Conservation (phyloP, 345 rosid species). For the Brassica rapa region DNA sequence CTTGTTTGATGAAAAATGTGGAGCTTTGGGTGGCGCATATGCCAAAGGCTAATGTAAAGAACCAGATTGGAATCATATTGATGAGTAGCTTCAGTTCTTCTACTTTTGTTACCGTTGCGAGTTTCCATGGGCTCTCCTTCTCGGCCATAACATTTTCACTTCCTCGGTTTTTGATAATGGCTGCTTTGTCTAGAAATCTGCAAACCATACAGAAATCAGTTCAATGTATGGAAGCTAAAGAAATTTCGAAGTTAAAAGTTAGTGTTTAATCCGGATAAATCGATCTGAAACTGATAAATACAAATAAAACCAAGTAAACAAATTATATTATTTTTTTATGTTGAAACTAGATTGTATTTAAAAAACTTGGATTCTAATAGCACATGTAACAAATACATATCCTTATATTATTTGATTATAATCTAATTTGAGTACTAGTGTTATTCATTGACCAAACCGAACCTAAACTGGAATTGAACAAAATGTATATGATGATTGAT, state of each 20-base stretch:
- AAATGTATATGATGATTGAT: neutral
- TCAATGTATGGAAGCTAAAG: neutral
- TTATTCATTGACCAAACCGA: neutral
- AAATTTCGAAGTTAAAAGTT: neutral
- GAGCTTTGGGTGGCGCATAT: constrained; percentile 68
- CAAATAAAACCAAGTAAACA: neutral
- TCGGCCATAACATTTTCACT: constrained; percentile 31
- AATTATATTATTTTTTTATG: neutral
- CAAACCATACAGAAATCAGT: neutral
- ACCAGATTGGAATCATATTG: constrained; percentile 91
- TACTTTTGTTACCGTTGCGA: constrained; percentile 73
- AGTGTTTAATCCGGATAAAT: neutral
- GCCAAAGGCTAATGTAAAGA: constrained; percentile 75
- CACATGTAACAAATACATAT: neutral
- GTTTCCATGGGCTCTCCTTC: constrained; percentile 69
- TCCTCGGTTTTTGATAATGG: constrained; percentile 49
- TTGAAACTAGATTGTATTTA: neutral
- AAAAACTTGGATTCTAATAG: neutral
- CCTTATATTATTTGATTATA: neutral
- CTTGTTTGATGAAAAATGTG: constrained; percentile 94
- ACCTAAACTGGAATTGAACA: neutral
- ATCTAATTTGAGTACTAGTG: neutral
- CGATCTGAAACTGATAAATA: neutral
- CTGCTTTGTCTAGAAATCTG: constrained; percentile 96
- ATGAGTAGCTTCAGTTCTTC: constrained; percentile 88